Evolutionary conservation across 441 rosid species (phyloP).

Genomic region (Mallotus repandus): DNA sequence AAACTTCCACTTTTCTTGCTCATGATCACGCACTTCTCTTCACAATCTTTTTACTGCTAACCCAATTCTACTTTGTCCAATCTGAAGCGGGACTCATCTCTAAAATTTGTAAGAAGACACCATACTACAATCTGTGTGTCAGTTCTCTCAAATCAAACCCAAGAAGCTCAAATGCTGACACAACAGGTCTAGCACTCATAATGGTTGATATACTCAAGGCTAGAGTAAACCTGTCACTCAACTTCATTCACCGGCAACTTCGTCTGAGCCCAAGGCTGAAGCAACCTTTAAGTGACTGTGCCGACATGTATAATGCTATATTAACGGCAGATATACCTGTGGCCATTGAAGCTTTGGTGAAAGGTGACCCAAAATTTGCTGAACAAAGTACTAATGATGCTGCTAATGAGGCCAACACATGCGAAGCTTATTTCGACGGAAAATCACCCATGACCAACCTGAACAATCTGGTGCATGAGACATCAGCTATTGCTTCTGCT

Average conservation of each 20-base stretch:
- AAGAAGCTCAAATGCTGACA: constrained; percentile 23
- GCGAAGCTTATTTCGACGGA: constrained; percentile 28
- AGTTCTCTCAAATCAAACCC: constrained; percentile 8
- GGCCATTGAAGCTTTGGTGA: constrained; percentile 25
- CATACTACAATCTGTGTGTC: background rate
- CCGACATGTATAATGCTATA: constrained; percentile 22
- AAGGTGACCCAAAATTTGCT: constrained; percentile 31
- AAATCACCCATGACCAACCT: constrained; percentile 29
- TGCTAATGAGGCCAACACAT: constrained; percentile 29
- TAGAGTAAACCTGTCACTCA: constrained; percentile 17
- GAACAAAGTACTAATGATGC: constrained; percentile 28
- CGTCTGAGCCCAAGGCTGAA: background rate
- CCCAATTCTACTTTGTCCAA: background rate
- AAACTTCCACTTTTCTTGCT: background rate
- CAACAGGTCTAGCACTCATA: constrained; percentile 27
- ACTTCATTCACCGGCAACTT: constrained; percentile 17
- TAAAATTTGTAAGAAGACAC: constrained; percentile 13
- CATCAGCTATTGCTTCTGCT: constrained; percentile 26
- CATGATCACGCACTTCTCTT: background rate
- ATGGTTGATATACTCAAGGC: constrained; percentile 20
- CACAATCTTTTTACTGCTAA: background rate
- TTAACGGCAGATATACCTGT: constrained; percentile 24
- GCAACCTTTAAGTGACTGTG: constrained; percentile 25
- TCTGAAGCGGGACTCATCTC: background rate
- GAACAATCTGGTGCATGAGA: constrained; percentile 31